Conservation (phyloP, 371 early-diverging fungal genomes). For the Umbelopsis sp. region DNA sequence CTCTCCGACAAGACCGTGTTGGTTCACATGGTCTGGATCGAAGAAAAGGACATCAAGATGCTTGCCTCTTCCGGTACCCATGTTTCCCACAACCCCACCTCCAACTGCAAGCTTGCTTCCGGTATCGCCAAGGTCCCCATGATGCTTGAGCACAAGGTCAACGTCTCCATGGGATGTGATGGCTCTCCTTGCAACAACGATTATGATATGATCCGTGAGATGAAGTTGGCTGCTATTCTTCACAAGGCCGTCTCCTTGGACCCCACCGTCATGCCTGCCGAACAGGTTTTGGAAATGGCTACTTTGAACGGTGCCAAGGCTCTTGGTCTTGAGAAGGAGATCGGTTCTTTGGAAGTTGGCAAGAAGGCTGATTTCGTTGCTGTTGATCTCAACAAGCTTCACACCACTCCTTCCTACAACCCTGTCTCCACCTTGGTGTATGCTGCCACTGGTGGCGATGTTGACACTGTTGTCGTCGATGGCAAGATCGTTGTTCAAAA, state of each 20-base stretch:
- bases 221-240: slow-evolving; percentile 31
- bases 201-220: slow-evolving; percentile 28
- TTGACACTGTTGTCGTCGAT: slow-evolving; percentile 28
- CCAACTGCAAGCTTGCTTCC: slow-evolving; percentile 31
- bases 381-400: slow-evolving; percentile 29
- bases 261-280: slow-evolving; percentile 30
- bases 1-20: slow-evolving; percentile 26
- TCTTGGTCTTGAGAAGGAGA: slow-evolving; percentile 31
- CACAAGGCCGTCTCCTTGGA: slow-evolving; percentile 31
- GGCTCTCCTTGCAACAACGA: slow-evolving; percentile 31
- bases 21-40: slow-evolving; percentile 33
- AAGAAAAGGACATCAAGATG: slow-evolving; percentile 27
- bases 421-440: slow-evolving; percentile 23
- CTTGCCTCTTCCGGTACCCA: slow-evolving; percentile 30
- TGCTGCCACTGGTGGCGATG: slow-evolving; percentile 29
- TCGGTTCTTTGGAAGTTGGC: slow-evolving; percentile 30
- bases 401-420: slow-evolving; percentile 25
- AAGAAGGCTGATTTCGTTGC: slow-evolving; percentile 36
- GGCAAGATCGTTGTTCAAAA: slow-evolving; percentile 26
- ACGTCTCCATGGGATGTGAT: slow-evolving; percentile 29
- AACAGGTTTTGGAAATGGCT: slow-evolving; percentile 32
- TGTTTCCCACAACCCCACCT: slow-evolving; percentile 30
- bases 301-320: slow-evolving; percentile 36
- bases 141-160: slow-evolving; percentile 27
- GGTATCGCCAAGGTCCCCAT: slow-evolving; percentile 29